Evolutionary conservation across 495 filamentous ascomycete genomes (phyloP).

Genomic region (Tuber indicum): DNA sequence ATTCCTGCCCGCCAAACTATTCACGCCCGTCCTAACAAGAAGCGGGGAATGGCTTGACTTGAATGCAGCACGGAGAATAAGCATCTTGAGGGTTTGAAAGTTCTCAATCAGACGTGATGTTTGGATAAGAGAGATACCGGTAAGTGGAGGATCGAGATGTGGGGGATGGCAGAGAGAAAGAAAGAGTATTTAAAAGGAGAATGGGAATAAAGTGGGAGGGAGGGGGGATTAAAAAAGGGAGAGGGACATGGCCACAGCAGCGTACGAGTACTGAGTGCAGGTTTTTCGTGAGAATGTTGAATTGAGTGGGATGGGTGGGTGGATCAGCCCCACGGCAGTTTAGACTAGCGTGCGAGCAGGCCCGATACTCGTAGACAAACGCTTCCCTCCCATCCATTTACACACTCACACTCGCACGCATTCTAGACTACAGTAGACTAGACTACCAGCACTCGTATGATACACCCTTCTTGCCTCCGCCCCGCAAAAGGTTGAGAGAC

Average conservation of each 20-base stretch:
- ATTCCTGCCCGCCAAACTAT: background rate
- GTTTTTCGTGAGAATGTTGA: background rate
- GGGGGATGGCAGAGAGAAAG: background rate
- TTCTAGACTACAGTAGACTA: no score
- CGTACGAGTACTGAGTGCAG: background rate
- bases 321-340: background rate
- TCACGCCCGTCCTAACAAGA: background rate
- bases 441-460: no score
- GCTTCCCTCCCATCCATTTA: no score
- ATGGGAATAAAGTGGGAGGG: background rate
- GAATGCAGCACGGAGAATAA: background rate
- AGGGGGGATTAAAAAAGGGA: background rate
- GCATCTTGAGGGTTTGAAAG: background rate
- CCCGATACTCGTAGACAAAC: no score
- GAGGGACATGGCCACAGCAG: background rate
- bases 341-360: no score
- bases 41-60: background rate
- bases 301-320: background rate
- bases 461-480: no score
- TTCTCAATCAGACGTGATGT: background rate
- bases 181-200: background rate
- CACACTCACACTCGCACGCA: no score
- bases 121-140: background rate
- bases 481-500: background rate
- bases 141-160: background rate